A percentile compares a stretch with the other conserved stretches of the same genome.
Conservation (phyloP, 2,329 filamentous ascomycete genomes). For the Periconia digitata region DNA sequence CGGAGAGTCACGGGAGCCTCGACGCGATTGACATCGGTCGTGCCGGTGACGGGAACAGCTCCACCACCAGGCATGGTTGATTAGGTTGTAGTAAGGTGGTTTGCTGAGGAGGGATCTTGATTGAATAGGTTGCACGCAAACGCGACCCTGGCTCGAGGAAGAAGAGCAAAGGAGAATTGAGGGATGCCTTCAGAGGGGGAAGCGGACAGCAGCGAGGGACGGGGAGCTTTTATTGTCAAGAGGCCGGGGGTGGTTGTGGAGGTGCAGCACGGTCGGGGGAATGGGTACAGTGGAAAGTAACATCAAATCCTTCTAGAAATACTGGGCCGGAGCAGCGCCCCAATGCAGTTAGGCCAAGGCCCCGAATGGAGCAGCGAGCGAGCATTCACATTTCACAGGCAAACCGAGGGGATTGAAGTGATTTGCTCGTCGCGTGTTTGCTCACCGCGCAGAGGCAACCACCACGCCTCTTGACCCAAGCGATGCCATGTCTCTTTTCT, state of each 20-base stretch:
- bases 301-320: too few relatives aligned
- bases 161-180: slow-evolving; percentile 23
- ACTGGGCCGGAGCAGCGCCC: too few relatives aligned
- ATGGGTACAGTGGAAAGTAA: slow-evolving; percentile 40
- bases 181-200: slow-evolving; percentile 20
- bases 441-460: too few relatives aligned
- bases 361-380: too few relatives aligned
- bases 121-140: slow-evolving; percentile 17
- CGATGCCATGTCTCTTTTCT: too few relatives aligned
- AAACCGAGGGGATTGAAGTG: too few relatives aligned
- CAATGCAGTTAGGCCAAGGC: too few relatives aligned
- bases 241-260: slow-evolving; percentile 28
- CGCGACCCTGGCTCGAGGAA: slow-evolving; percentile 23
- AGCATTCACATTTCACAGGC: too few relatives aligned
- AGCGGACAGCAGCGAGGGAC: slow-evolving; percentile 15
- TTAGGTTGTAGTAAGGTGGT: slow-evolving; percentile 15
- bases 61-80: slow-evolving; percentile 41
- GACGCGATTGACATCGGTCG: slow-evolving; percentile 58
- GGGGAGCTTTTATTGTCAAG: slow-evolving; percentile 34
- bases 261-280: slow-evolving; percentile 34
- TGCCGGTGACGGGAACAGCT: slow-evolving; percentile 38
- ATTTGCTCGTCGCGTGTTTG: too few relatives aligned
- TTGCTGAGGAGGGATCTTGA: slow-evolving; percentile 8
- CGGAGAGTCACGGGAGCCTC: slow-evolving; percentile 53
- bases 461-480: too few relatives aligned